phyloP scores from a whole-genome alignment of 2,329 filamentous ascomycete species.

The Aspergillus awamori region DNA sequence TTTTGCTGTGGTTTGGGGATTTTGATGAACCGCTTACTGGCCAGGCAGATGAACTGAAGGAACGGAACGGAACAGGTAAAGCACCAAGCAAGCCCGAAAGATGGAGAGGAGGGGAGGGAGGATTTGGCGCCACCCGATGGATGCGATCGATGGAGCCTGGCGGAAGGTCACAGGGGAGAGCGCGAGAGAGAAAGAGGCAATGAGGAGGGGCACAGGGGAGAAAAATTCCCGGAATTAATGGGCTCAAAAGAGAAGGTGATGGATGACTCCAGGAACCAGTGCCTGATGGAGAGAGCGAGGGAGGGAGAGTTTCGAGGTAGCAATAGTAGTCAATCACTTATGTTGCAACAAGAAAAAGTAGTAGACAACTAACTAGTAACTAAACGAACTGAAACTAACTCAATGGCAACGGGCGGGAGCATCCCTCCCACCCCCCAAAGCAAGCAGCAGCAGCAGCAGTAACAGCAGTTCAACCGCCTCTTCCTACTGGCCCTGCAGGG shows the following conservation, averaged over 20 bases:
- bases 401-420: not conserved
- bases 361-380: too few species aligned
- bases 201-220: conserved; percentile 10
- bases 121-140: conserved; percentile 16
- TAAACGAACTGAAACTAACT: not conserved
- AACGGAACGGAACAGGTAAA: conserved; percentile 1
- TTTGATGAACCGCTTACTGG: not conserved
- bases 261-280: not conserved
- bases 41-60: not conserved
- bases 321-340: not conserved
- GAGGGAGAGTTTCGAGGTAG: too few species aligned
- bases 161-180: conserved; percentile 7
- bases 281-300: not conserved
- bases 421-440: not conserved
- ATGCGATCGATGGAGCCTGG: conserved; percentile 9
- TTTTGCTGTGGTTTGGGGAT: not conserved
- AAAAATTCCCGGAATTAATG: conserved; percentile 13
- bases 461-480: not conserved
- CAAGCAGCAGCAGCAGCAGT: not conserved
- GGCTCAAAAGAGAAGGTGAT: not conserved
- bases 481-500: conserved; percentile 4
- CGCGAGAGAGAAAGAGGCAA: conserved; percentile 1
- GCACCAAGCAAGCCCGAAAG: not conserved
- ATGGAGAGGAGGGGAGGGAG: conserved; percentile 8
- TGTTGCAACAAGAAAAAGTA: not conserved